Evolutionary conservation across 495 filamentous ascomycete genomes (phyloP).

Genomic region (Aspergillus olivimuriae): DNA sequence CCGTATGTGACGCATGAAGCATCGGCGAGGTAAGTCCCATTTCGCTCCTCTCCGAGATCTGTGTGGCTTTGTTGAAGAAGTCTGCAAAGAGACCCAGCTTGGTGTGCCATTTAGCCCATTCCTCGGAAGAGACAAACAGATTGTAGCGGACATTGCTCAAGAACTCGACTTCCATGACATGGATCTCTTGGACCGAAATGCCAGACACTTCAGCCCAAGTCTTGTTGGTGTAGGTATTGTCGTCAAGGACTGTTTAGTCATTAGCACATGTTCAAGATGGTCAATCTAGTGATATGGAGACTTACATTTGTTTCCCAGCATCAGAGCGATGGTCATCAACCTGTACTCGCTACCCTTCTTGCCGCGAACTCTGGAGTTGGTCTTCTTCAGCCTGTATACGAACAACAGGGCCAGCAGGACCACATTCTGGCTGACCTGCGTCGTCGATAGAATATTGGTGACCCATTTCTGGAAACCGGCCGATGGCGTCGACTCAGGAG

Average conservation of each 20-base stretch:
- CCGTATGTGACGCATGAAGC: constrained; percentile 25
- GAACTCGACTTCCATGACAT: constrained; percentile 99
- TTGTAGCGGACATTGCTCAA: constrained; percentile 97
- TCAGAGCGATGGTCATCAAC: constrained; percentile 91
- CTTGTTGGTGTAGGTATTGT: constrained; percentile 99
- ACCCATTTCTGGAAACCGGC: constrained; percentile 91
- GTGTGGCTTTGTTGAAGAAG: constrained; percentile 66
- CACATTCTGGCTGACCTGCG: constrained; percentile 95
- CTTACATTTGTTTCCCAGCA: constrained; percentile 97
- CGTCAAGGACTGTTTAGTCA: constrained; percentile 70
- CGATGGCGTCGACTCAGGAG: constrained; percentile 67
- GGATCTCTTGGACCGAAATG: constrained; percentile 90
- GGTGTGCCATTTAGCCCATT: constrained; percentile 84
- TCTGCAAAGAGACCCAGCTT: constrained; percentile 71
- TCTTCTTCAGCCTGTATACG: constrained; percentile 86
- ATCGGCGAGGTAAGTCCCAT: constrained; percentile 12
- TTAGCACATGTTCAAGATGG: constrained; percentile 3
- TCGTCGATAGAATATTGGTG: constrained; percentile 80
- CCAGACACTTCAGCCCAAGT: constrained; percentile 98
- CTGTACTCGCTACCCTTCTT: constrained; percentile 92
- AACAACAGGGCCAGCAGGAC: constrained; percentile 86
- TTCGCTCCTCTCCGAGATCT: constrained; percentile 24
- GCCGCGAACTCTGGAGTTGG: constrained; percentile 80
- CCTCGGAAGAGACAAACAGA: constrained; percentile 69
- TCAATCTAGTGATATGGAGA: constrained; percentile 4